Evolutionary conservation across 768 basidiomycete genomes (phyloP), one percentile per base, ranked within the genome.

Genomic region (Rubroboletus pulcherrimus): DNA sequence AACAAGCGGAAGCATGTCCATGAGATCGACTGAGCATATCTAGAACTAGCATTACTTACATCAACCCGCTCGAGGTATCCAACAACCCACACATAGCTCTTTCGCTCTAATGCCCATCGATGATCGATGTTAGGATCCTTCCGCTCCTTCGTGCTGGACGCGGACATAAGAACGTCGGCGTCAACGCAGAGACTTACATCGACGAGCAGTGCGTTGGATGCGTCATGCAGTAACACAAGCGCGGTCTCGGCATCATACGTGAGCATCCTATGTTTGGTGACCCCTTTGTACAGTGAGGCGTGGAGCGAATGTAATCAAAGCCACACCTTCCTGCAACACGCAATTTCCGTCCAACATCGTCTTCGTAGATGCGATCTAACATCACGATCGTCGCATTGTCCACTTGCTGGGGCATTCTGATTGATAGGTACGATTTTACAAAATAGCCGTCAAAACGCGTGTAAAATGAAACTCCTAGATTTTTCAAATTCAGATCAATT

Each of bases 301-400:
- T 59, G 48, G 42, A 52, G 57, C 46, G 35, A 44, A 57, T 55
- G 46, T 53, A 56, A 57, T 48, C 46, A 60, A 50, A 46, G 14
- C 66, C 78, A 55, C 68, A 86, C 85, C 81, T 74, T 61, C 84
- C 85, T 26, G 81, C 80, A 45, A 87, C 69, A 54, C 84, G 75
- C 57, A 87, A 59, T 70, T 87, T 87, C 52, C 71, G 72, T 44
- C 81, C 81, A 44, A 75, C 60, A 35, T 78, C 60, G 15, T 66
- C 62, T 19, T 74, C 66, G 29, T 68, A 65, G 42, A 85, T 66
- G 39, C 70, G 73, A 50, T 72, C 66, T 39, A 86, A 50, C 65
- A 68, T 74, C 45, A 74, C 77, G 21, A 78, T 75, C 42, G 58
- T 72, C n/a, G 80, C 83, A 51, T 67, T 64, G 40, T 81, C 78